Evolutionary conservation across 2,329 filamentous ascomycete species (phyloP).

Genomic region (Beauveria rudraprayagi): DNA sequence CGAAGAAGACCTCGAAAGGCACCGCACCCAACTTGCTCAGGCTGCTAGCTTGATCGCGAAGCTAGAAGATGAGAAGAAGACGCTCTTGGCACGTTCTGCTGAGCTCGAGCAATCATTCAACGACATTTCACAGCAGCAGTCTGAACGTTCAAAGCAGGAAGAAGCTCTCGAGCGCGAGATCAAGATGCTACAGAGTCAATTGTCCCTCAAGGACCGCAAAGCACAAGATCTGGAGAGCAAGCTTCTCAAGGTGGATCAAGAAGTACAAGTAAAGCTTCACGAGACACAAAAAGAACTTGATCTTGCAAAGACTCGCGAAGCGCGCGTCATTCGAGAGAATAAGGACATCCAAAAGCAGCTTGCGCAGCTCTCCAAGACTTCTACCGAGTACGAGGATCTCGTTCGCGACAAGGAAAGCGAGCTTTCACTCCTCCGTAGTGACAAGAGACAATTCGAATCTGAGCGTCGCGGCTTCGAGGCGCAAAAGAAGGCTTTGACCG

Average conservation of each 20-base stretch:
- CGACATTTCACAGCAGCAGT: slow-evolving; percentile 61
- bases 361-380: slow-evolving; percentile 78
- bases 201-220: slow-evolving; percentile 84
- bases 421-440: slow-evolving; percentile 71
- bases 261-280: slow-evolving; percentile 77
- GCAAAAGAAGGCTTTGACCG: slow-evolving; percentile 62
- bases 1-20: slow-evolving; percentile 74
- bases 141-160: slow-evolving; percentile 68
- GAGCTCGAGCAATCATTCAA: slow-evolving; percentile 64
- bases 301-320: slow-evolving; percentile 62
- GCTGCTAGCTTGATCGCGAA: slow-evolving; percentile 79
- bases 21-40: slow-evolving; percentile 78
- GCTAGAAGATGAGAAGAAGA: slow-evolving; percentile 78
- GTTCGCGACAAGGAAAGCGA: slow-evolving; percentile 93
- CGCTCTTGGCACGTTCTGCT: slow-evolving; percentile 57
- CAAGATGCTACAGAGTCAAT: slow-evolving; percentile 83
- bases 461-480: slow-evolving; percentile 73
- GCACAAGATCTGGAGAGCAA: slow-evolving; percentile 78
- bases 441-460: slow-evolving; percentile 74
- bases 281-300: slow-evolving; percentile 73
- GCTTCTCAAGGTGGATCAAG: slow-evolving; percentile 77
- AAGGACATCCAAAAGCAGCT: slow-evolving; percentile 77
- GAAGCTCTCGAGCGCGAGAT: slow-evolving; percentile 73
- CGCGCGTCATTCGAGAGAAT: slow-evolving; percentile 72
- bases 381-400: slow-evolving; percentile 90